Percentiles rank a stretch among this genome's conserved stretches.
phyloP scores from a whole-genome alignment of 2,329 filamentous ascomycete genomes.

The Diaporthe citrichinensis region DNA sequence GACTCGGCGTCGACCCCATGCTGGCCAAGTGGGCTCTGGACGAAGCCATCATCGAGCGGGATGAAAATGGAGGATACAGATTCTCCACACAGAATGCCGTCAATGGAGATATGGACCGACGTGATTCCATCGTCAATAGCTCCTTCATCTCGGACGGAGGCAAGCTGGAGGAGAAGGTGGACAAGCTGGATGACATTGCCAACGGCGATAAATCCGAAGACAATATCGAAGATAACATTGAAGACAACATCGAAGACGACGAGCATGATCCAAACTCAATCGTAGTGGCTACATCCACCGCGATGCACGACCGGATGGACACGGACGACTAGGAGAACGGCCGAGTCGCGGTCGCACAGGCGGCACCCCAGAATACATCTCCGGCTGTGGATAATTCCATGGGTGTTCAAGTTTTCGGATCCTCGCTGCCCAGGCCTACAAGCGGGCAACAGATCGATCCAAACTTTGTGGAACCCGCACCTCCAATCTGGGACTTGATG shows the following conservation, averaged over 20 bases:
- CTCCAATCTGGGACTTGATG: background rate
- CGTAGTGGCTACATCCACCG: conserved; percentile 52
- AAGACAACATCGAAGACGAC: conserved; percentile 47
- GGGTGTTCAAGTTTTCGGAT: background rate
- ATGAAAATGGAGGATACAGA: conserved; percentile 69
- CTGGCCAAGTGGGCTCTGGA: conserved; percentile 74
- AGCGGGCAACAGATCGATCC: background rate
- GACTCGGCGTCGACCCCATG: conserved; percentile 70
- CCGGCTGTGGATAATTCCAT: background rate
- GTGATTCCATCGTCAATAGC: conserved; percentile 43
- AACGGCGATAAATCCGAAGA: conserved; percentile 45
- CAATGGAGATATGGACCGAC: conserved; percentile 45
- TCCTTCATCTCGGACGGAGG: conserved; percentile 39
- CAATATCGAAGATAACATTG: conserved; percentile 32
- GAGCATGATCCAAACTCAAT: conserved; percentile 50
- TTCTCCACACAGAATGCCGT: conserved; percentile 61
- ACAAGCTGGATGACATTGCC: conserved; percentile 26
- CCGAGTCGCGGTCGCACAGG: conserved; percentile 11
- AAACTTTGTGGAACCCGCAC: background rate
- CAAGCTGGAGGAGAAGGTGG: conserved; percentile 26
- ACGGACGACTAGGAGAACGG: conserved; percentile 48
- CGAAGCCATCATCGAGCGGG: conserved; percentile 73
- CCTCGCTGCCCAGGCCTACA: background rate
- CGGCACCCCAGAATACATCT: background rate
- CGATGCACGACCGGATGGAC: conserved; percentile 50